Conservation (phyloP, 345 rosid genomes). For the Turritis glabra region DNA sequence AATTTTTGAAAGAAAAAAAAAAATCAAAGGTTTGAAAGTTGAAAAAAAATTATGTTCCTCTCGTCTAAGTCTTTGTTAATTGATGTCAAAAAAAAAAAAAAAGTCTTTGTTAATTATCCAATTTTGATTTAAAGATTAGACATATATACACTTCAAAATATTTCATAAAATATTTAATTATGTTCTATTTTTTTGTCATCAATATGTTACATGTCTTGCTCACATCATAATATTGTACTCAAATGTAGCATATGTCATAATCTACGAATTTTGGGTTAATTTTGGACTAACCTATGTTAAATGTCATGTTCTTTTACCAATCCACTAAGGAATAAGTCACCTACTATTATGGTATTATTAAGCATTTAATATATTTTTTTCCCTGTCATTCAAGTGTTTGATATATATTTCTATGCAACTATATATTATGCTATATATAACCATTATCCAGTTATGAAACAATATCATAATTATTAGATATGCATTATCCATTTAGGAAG, state of each 20-base stretch:
- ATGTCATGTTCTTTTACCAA: background rate
- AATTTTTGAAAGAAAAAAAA: background rate
- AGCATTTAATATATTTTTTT: background rate
- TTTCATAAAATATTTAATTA: background rate
- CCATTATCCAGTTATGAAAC: constrained; percentile 22
- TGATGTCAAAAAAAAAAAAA: too few relatives aligned
- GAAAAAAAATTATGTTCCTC: background rate
- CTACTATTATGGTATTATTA: constrained; percentile 6
- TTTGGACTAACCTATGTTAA: background rate
- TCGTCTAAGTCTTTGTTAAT: background rate
- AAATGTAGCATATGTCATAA: background rate
- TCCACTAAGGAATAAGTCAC: constrained; percentile 1
- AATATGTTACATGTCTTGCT: background rate
- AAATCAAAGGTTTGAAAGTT: background rate
- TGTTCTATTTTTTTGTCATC: too few relatives aligned
- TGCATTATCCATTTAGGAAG: constrained; percentile 32
- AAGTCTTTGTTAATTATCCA: constrained; percentile 5
- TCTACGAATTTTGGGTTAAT: background rate
- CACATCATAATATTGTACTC: background rate
- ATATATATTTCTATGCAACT: background rate
- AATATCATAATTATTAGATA: constrained; percentile 10
- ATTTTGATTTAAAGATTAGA: background rate
- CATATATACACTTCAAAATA: background rate
- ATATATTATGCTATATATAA: background rate
- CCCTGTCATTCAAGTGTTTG: background rate